phyloP scores from a whole-genome alignment of 306 rosid species.

The Trichosanthes truncata region DNA sequence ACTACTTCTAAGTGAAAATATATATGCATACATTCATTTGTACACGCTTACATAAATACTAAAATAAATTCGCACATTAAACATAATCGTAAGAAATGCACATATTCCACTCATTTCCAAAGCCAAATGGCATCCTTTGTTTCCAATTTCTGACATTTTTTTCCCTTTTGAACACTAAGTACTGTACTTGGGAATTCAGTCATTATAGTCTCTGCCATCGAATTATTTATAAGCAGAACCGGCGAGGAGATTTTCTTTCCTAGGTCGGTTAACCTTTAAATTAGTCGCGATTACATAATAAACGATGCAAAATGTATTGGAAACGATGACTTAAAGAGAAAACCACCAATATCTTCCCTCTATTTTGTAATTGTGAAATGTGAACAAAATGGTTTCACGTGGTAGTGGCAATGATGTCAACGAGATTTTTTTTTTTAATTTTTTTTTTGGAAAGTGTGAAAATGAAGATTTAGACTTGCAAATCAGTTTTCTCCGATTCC shows the following conservation, averaged over 20 bases:
- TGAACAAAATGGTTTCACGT: background rate
- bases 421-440: background rate
- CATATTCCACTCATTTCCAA: background rate
- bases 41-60: background rate
- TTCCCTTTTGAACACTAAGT: background rate
- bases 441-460: background rate
- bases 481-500: background rate
- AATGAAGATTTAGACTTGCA: background rate
- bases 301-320: background rate
- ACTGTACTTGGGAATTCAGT: background rate
- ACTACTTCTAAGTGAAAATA: background rate
- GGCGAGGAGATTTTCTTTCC: background rate
- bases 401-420: background rate
- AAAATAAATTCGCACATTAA: background rate
- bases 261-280: background rate
- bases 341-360: background rate
- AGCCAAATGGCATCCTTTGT: background rate
- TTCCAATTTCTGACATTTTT: background rate
- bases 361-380: background rate
- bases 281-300: background rate
- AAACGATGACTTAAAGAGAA: background rate
- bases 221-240: background rate
- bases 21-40: background rate
- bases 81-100: background rate
- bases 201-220: background rate